phyloP scores from a whole-genome alignment of 768 basidiomycete species.

The Harrya chromipes region DNA sequence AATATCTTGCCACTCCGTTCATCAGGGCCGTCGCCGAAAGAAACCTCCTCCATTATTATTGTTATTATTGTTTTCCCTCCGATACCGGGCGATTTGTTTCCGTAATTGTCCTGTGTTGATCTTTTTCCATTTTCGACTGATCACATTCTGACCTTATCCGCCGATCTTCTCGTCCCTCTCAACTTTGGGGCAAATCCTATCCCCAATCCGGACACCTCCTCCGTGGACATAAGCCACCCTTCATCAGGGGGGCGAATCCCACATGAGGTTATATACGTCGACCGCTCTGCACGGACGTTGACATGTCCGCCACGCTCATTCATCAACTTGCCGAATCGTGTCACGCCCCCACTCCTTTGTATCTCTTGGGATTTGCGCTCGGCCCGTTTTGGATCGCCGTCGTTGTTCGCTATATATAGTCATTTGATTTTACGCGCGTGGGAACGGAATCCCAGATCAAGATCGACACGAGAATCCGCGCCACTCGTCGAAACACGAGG shows the following conservation, averaged over 20 bases:
- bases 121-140: conserved; percentile 22
- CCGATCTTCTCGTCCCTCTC: conserved; percentile 33
- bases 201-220: conserved; percentile 12
- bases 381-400: conserved; percentile 25
- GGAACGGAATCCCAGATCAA: conserved; percentile 48
- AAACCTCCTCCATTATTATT: no score
- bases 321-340: background rate
- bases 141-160: conserved; percentile 33
- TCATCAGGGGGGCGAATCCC: conserved; percentile 17
- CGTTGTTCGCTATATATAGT: conserved; percentile 1
- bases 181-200: conserved; percentile 25
- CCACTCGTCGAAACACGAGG: conserved; percentile 47
- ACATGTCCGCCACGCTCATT: no score
- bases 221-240: conserved; percentile 31
- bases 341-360: background rate
- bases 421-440: conserved; percentile 40
- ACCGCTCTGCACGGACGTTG: conserved; percentile 24
- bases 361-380: conserved; percentile 20
- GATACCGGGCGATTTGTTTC: conserved; percentile 11
- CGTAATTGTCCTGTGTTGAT: conserved; percentile 29
- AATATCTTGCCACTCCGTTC: no score
- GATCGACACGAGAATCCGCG: conserved; percentile 46
- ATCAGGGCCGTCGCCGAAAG: no score
- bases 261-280: conserved; percentile 8
- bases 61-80: no score